Evolutionary conservation across 306 rosid species (phyloP).

Genomic region (Erythrophleum fordii): DNA sequence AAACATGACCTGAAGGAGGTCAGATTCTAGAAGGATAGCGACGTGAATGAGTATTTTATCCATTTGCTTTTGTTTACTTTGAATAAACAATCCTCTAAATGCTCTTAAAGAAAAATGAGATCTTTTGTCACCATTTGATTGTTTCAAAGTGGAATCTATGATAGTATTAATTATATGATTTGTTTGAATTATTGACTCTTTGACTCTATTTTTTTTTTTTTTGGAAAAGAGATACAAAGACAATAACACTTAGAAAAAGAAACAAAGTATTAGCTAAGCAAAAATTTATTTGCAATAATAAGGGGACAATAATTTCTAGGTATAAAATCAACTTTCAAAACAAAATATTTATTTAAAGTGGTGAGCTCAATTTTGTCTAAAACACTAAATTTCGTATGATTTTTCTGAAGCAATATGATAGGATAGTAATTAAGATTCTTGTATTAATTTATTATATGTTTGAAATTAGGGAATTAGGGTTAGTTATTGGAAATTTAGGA

Average conservation of each 20-base stretch:
- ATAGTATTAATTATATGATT: no score
- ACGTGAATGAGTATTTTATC: no score
- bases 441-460: neutral
- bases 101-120: no score
- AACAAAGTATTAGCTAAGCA: neutral
- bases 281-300: neutral
- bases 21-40: no score
- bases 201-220: no score
- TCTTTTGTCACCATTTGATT: no score
- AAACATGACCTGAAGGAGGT: no score
- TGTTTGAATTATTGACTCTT: no score
- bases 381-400: conserved; percentile 22
- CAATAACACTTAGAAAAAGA: neutral
- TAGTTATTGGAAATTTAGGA: conserved; percentile 2
- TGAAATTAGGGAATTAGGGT: neutral
- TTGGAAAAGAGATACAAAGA: neutral
- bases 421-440: conserved; percentile 4
- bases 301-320: neutral
- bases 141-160: no score
- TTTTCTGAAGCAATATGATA: neutral
- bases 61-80: no score
- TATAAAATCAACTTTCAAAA: conserved; percentile 17
- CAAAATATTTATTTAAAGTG: neutral
- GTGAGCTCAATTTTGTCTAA: neutral
- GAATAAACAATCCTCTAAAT: no score